Conservation (phyloP, 495 filamentous ascomycete genomes). For the Pyrenopolyporus hunteri region DNA sequence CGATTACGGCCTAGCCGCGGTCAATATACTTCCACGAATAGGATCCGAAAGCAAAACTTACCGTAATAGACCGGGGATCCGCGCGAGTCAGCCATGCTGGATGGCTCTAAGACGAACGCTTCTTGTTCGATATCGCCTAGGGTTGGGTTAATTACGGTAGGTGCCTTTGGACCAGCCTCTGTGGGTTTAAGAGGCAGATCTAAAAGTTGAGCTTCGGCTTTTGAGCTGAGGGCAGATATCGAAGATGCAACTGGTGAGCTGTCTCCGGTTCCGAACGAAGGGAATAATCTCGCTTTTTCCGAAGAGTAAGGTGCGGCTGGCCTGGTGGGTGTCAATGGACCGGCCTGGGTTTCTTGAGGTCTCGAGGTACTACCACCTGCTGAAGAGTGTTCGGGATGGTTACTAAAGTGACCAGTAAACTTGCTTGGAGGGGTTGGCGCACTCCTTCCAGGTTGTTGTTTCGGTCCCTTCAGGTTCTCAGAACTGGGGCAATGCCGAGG, state of each 20-base stretch:
- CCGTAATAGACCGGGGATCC: constrained; percentile 7
- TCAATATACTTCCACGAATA: background rate
- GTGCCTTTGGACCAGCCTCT: background rate
- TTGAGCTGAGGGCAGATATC: background rate
- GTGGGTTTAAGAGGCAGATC: background rate
- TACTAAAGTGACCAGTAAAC: background rate
- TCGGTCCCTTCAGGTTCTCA: background rate
- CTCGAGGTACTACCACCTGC: background rate
- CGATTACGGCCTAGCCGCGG: background rate
- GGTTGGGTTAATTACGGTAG: background rate
- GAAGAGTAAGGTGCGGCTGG: background rate
- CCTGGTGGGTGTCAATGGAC: background rate
- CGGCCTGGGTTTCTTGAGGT: background rate
- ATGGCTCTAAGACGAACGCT: background rate
- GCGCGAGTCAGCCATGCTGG: background rate
- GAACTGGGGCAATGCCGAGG: background rate
- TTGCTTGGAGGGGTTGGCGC: background rate
- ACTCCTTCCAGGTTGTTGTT: background rate
- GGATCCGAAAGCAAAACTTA: background rate
- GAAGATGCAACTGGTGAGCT: constrained; percentile 3
- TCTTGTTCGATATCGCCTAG: background rate
- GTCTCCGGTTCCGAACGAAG: background rate
- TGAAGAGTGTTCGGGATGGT: background rate
- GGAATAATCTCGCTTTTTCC: background rate
- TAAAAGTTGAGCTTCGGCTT: background rate